These are phyloP conservation scores for Fusarium poae DNA, from an alignment of 2,329 filamentous ascomycete genomes.

Conservation along the genomic window DNA sequence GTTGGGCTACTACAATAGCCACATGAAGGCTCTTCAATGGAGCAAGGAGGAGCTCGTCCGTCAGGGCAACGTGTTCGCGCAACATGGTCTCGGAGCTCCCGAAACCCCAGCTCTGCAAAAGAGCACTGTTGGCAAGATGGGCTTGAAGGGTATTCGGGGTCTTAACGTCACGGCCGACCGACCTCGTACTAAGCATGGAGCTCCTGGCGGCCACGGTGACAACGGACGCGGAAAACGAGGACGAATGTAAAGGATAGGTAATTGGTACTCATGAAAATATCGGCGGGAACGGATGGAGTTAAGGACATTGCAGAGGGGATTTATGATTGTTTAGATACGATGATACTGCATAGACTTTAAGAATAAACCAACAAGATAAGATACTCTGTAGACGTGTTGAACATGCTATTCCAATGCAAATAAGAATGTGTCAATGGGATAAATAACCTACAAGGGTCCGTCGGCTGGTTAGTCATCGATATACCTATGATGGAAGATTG, in stretches of 20 bases:
- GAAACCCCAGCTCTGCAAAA: slow-evolving; percentile 63
- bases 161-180: slow-evolving; percentile 61
- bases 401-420: slow-evolving; percentile 3
- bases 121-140: slow-evolving; percentile 68
- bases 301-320: slow-evolving; percentile 8
- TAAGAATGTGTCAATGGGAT: slow-evolving; percentile 3
- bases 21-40: slow-evolving; percentile 61
- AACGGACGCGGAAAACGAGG: slow-evolving; percentile 26
- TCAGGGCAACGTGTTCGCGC: slow-evolving; percentile 65
- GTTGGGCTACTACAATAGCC: slow-evolving; percentile 68
- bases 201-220: slow-evolving; percentile 20
- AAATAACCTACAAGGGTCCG: not conserved
- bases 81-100: slow-evolving; percentile 60
- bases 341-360: slow-evolving; percentile 25
- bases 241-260: slow-evolving; percentile 9
- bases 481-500: not conserved
- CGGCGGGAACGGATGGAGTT: slow-evolving; percentile 20
- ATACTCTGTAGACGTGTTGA: not conserved
- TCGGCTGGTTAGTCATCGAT: not conserved
- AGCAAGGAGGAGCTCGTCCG: slow-evolving; percentile 61
- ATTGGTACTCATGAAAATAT: not conserved
- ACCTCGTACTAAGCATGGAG: slow-evolving; percentile 50
- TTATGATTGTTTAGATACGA: slow-evolving; percentile 16
- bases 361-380: slow-evolving; percentile 1
- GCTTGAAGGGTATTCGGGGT: slow-evolving; percentile 64